A percentile compares a stretch with the other conserved stretches of the same genome.
phyloP scores from a whole-genome alignment of 768 basidiomycete species.

The Xerocomus potaroensis region DNA sequence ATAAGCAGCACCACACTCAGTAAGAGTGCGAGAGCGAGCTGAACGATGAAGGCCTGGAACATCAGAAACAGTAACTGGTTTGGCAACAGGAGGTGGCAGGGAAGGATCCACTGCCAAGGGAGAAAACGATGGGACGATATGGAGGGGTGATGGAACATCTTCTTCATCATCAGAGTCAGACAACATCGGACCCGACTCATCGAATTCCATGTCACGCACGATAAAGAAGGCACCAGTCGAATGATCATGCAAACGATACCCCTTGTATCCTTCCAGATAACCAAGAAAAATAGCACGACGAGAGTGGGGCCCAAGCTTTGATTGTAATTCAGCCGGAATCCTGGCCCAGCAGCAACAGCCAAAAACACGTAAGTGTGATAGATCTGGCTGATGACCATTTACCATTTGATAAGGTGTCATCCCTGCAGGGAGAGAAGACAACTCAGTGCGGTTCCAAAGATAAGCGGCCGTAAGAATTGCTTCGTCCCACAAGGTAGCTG shows the following conservation, averaged over 20 bases:
- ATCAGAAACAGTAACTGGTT: no score
- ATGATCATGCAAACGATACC: neutral
- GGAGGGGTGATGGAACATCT: no score
- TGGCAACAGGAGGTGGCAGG: no score
- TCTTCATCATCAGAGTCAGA: no score
- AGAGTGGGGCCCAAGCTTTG: conserved; percentile 5
- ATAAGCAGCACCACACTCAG: neutral
- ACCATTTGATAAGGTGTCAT: neutral
- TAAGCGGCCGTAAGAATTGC: conserved; percentile 1
- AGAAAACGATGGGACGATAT: no score
- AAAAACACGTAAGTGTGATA: no score
- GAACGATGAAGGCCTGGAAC: no score
- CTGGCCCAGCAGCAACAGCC: no score
- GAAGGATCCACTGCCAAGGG: no score
- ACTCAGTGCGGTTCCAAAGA: neutral
- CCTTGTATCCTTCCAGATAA: conserved; percentile 5
- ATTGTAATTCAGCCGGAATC: neutral
- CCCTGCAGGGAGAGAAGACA: no score
- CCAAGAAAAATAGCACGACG: neutral
- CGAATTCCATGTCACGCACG: neutral
- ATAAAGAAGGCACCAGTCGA: neutral
- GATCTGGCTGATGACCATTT: no score
- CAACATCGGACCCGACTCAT: neutral
- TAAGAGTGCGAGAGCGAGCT: neutral
- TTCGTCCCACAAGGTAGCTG: neutral